These are phyloP conservation scores for Betula pendula DNA, from an alignment of 306 rosid species.

Conservation along the genomic window DNA sequence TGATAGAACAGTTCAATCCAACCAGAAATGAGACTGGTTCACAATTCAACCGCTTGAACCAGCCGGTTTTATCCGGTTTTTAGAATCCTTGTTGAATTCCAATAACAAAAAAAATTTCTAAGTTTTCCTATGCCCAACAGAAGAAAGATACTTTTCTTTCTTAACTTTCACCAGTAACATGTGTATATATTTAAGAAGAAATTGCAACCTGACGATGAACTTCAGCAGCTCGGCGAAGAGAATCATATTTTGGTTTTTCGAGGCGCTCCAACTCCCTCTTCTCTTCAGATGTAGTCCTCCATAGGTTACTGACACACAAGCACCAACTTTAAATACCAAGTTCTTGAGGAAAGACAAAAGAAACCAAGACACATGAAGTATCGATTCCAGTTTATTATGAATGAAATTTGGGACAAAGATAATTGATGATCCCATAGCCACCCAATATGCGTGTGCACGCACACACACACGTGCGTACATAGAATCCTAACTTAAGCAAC, in stretches of 20 bases:
- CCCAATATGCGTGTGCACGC: neutral
- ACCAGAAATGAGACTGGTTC: neutral
- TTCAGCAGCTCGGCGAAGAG: constrained; percentile 96
- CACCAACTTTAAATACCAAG: constrained; percentile 17
- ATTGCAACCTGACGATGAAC: constrained; percentile 95
- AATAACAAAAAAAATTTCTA: neutral
- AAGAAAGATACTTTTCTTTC: neutral
- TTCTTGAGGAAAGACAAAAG: constrained; percentile 10
- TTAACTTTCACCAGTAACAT: constrained; percentile 5
- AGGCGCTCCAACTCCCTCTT: constrained; percentile 98
- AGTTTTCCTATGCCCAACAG: neutral
- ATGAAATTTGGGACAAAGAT: neutral
- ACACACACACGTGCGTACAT: neutral
- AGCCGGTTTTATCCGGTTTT: neutral
- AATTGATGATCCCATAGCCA: neutral
- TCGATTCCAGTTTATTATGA: neutral
- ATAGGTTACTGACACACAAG: constrained; percentile 59
- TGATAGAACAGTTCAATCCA: neutral
- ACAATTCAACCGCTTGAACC: neutral
- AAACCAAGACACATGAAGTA: neutral
- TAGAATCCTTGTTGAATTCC: neutral
- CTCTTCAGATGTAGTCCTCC: constrained; percentile 97
- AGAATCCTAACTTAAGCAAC: neutral
- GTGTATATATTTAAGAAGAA: constrained; percentile 15
- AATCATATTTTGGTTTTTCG: constrained; percentile 82